Evolutionary conservation across 768 basidiomycete genomes (phyloP).

Genomic region (Russula olivacea): DNA sequence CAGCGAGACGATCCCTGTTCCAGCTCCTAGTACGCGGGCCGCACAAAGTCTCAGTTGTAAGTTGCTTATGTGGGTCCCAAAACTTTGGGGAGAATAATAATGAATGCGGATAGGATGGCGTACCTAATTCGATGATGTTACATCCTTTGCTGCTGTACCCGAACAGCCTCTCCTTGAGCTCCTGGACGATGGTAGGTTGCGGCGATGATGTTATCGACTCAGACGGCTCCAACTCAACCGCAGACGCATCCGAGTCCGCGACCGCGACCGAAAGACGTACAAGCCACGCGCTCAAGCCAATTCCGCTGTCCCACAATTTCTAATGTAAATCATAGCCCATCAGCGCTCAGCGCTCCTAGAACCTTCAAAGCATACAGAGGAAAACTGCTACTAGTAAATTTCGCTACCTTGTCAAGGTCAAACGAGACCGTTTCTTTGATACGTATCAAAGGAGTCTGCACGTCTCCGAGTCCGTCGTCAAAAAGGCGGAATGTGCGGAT

Average conservation of each 20-base stretch:
- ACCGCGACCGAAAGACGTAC: slow-evolving; percentile 30
- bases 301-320: slow-evolving; percentile 97
- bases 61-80: background rate
- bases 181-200: slow-evolving; percentile 14
- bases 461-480: slow-evolving; percentile 17
- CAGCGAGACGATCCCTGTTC: slow-evolving; percentile 78
- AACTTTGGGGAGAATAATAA: background rate
- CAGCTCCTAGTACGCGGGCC: slow-evolving; percentile 50
- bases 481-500: slow-evolving; percentile 46
- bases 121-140: slow-evolving; percentile 63
- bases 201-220: background rate
- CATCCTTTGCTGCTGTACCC: slow-evolving; percentile 31
- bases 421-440: slow-evolving; percentile 82
- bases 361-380: background rate
- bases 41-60: background rate
- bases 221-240: background rate
- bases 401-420: slow-evolving; percentile 82
- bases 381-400: background rate
- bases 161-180: slow-evolving; percentile 38
- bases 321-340: slow-evolving; percentile 31
- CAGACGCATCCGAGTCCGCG: too few relatives aligned
- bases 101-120: background rate
- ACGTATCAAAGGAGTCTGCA: slow-evolving; percentile 33
- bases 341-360: background rate
- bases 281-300: slow-evolving; percentile 81